Conservation (phyloP, 495 filamentous ascomycete species). For the Neurospora sp. region DNA sequence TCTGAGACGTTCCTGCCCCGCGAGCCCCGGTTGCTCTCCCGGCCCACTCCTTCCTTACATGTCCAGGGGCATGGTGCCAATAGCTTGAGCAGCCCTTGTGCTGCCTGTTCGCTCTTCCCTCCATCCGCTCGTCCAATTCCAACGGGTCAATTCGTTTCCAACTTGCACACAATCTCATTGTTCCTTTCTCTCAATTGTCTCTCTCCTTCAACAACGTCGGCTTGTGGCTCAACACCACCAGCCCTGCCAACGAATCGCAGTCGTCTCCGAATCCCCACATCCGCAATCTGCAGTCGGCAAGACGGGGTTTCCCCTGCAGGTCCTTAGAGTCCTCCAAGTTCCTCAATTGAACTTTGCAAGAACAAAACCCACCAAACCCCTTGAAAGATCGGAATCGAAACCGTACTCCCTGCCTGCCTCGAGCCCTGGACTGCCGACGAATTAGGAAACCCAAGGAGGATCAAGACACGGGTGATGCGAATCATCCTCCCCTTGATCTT, state of each 20-base stretch:
- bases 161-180: background rate
- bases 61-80: background rate
- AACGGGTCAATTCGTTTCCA: background rate
- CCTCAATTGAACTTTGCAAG: background rate
- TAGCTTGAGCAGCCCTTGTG: background rate
- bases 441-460: background rate
- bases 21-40: background rate
- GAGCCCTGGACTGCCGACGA: background rate
- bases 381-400: background rate
- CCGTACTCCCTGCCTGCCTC: background rate
- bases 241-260: background rate
- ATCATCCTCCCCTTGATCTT: background rate
- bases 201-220: background rate
- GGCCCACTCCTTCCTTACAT: background rate
- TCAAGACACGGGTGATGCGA: background rate
- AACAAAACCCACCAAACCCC: background rate
- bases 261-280: background rate
- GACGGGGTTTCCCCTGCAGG: background rate
- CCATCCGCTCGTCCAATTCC: background rate
- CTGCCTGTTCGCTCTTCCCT: background rate
- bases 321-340: background rate
- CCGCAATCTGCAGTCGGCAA: background rate
- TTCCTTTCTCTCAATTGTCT: background rate
- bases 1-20: background rate
- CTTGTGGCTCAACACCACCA: background rate